These are phyloP conservation scores for Amorphotheca resinae DNA, from an alignment of 495 filamentous ascomycete genomes.

Conservation along the genomic window DNA sequence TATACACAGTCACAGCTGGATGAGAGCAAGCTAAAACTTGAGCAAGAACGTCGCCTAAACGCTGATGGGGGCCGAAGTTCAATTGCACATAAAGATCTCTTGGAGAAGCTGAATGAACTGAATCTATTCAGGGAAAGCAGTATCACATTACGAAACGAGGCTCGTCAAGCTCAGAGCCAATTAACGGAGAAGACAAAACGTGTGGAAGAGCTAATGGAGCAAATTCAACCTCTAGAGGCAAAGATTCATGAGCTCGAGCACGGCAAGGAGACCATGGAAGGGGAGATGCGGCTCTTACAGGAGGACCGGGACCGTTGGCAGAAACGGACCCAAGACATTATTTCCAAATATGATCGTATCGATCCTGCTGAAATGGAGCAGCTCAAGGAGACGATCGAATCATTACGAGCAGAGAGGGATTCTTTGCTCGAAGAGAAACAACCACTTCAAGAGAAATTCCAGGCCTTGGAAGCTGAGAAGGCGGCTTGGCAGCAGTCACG, in stretches of 20 bases:
- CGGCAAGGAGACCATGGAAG: constrained; percentile 64
- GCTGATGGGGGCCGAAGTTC: constrained; percentile 56
- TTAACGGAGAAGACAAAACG: constrained; percentile 60
- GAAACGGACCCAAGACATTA: constrained; percentile 83
- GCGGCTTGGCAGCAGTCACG: constrained; percentile 28
- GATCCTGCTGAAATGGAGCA: constrained; percentile 85
- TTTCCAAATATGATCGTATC: constrained; percentile 89
- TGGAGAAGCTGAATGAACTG: constrained; percentile 87
- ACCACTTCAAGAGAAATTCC: constrained; percentile 43
- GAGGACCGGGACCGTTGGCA: constrained; percentile 86
- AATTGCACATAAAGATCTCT: constrained; percentile 70
- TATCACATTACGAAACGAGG: constrained; percentile 72
- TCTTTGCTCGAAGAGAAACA: constrained; percentile 44
- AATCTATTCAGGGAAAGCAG: constrained; percentile 92
- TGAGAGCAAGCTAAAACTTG: constrained; percentile 70
- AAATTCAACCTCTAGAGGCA: constrained; percentile 71
- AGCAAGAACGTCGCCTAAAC: constrained; percentile 71
- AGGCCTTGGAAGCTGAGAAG: constrained; percentile 35
- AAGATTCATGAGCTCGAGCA: constrained; percentile 69
- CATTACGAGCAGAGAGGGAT: constrained; percentile 60
- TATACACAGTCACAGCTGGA: constrained; percentile 79
- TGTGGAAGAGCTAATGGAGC: constrained; percentile 58
- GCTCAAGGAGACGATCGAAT: constrained; percentile 52
- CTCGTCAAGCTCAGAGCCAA: constrained; percentile 61
- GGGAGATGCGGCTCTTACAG: constrained; percentile 72